Conservation (phyloP, 2,329 filamentous ascomycete species). For the Aspergillus pseudoglaucus region DNA sequence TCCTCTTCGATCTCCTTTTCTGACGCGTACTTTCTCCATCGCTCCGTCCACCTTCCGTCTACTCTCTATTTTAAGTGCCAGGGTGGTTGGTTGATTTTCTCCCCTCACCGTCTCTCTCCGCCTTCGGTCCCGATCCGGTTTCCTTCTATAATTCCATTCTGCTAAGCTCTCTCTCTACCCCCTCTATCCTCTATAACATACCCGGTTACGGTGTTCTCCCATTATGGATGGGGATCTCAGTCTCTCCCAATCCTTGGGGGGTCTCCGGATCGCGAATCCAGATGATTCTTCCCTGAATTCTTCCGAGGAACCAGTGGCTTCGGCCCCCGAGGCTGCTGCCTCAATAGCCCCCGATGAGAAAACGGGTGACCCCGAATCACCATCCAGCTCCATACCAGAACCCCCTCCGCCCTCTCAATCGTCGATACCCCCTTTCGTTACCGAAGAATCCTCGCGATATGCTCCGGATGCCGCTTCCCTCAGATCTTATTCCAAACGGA, state of each 20-base stretch:
- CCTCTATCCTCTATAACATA: conserved; percentile 3
- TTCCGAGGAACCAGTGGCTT: conserved; percentile 27
- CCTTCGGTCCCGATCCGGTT: conserved; percentile 2
- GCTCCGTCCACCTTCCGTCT: neutral
- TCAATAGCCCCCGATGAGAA: conserved; percentile 17
- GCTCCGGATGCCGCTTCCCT: conserved; percentile 15
- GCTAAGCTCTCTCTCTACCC: conserved; percentile 1
- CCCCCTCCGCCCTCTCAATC: conserved; percentile 17
- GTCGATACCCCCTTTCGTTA: conserved; percentile 8
- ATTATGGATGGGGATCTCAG: conserved; percentile 87
- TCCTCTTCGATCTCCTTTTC: too few species aligned
- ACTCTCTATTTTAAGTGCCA: neutral
- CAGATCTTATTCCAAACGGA: conserved; percentile 16
- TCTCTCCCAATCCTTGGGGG: conserved; percentile 85
- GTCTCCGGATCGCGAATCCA: conserved; percentile 93
- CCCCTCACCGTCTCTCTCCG: conserved; percentile 4
- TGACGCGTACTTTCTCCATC: neutral
- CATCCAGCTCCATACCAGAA: neutral
- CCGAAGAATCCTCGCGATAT: conserved; percentile 10
- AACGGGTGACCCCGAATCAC: conserved; percentile 11
- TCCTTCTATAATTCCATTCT: neutral
- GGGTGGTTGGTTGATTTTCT: neutral
- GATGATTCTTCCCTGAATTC: conserved; percentile 58
- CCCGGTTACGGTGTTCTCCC: conserved; percentile 18
- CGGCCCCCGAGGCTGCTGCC: conserved; percentile 18